Base-by-base conservation (phyloP, 2,329 filamentous ascomycete species). In the Penicillium sp. region DNA sequence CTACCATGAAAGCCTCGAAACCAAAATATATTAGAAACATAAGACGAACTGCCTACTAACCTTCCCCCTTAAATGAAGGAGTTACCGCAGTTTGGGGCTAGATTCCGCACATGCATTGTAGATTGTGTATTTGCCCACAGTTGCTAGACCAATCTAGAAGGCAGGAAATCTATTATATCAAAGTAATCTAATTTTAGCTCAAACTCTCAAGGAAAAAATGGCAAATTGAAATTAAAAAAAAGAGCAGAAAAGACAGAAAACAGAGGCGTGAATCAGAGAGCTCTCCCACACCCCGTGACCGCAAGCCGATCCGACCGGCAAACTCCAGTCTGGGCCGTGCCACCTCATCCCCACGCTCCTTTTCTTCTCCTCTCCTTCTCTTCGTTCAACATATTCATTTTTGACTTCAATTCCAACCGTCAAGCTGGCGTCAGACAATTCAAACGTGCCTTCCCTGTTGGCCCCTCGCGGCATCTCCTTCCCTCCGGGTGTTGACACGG, bases 361-460 rank as follows among this genome's bases (percentile, higher is more conserved):
- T 61, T 65, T 64, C 57, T 60, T 60, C 43, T 35, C 60, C 34
- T 39, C 51, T 58, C 59, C 45, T 57, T 57, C 62, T 49, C 50
- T 53, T 60, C 47, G 23, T 23, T 23, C 65, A 61, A 59, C 60
- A 60, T 61, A 41, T 27, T 39, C 43, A 23, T 43, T 39, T 53
- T 27, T 50, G 5, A 14, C 27, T 44, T 38, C 46, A 46, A 19
- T 1, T n/a, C 26, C 30, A 50, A 54, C 53, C 52, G 56, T 61
- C 60, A 59, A 56, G 51, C 62, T 65, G 62, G 62, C 62, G 57
- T 63, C 70, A 61, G 57, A 72, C 78, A 89, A 89, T 77, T 93
- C 90, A 90, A 95, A 96, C 80, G 87, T 95, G 90, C 93, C 91
- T 87, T 90, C 92, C 75, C 87, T 94, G 77, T 82, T 96, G 70